Conservation (phyloP, 148 eudicot species). For the Nepenthes mirabilis region DNA sequence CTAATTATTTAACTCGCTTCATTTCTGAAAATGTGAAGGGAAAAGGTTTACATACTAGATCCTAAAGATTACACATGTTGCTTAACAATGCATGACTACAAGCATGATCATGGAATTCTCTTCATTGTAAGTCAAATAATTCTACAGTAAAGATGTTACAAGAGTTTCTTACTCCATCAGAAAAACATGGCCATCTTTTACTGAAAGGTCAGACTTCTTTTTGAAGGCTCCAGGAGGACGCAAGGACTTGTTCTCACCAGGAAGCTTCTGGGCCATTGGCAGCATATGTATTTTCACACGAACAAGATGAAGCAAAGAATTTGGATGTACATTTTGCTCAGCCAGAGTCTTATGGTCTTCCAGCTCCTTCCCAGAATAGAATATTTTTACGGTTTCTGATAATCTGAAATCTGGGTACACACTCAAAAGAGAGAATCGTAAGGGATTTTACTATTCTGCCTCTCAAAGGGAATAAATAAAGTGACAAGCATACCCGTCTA, state of each 20-base stretch:
- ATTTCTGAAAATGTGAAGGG: too few species aligned
- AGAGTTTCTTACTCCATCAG: constrained; percentile 77
- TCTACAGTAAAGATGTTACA: neutral
- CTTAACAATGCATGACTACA: too few species aligned
- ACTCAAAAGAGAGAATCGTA: neutral
- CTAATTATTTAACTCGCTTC: too few species aligned
- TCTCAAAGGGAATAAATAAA: too few species aligned
- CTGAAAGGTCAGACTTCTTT: constrained; percentile 90
- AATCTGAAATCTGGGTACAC: constrained; percentile 48
- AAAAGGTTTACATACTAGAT: too few species aligned
- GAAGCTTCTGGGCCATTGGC: constrained; percentile 70
- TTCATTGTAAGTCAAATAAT: neutral
- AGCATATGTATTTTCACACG: constrained; percentile 68
- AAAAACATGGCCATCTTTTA: constrained; percentile 92
- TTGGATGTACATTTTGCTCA: constrained; percentile 63
- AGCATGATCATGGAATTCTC: neutral
- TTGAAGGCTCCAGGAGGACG: constrained; percentile 99
- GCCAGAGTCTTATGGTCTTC: constrained; percentile 64
- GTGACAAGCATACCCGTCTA: neutral
- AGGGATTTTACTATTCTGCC: neutral
- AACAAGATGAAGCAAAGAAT: constrained; percentile 92
- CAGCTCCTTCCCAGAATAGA: constrained; percentile 73
- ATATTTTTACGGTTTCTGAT: constrained; percentile 63
- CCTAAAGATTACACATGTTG: too few species aligned
- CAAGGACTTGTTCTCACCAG: constrained; percentile 84